These are phyloP conservation scores for Pseudopyrenochaeta lycopersici DNA, from an alignment of 2,329 filamentous ascomycete species.

Conservation along the genomic window DNA sequence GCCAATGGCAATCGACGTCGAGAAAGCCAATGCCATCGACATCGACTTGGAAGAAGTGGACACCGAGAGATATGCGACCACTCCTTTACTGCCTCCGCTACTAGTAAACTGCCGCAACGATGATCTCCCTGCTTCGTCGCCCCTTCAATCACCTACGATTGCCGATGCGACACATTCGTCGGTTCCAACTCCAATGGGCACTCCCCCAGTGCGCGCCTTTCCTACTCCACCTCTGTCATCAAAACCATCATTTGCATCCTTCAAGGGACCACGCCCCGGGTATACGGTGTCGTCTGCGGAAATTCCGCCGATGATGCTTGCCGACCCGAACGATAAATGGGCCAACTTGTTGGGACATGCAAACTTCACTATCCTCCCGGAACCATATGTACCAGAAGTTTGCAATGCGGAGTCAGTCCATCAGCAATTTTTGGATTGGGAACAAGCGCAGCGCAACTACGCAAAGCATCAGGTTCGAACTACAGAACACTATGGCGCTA, in stretches of 20 bases:
- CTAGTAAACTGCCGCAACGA: constrained; percentile 67
- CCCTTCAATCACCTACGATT: constrained; percentile 85
- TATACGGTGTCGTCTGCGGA: constrained; percentile 60
- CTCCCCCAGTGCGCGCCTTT: constrained; percentile 56
- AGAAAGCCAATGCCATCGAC: constrained; percentile 58
- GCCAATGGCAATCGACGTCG: constrained; percentile 46
- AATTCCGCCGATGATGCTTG: constrained; percentile 70
- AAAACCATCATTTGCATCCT: constrained; percentile 79
- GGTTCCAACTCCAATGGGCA: constrained; percentile 58
- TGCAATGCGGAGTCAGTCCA: constrained; percentile 69
- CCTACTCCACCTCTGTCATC: constrained; percentile 79
- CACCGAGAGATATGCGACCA: constrained; percentile 74
- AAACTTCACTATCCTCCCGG: constrained; percentile 87
- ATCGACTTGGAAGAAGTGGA: constrained; percentile 58
- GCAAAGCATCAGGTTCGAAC: constrained; percentile 88
- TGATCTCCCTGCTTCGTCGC: constrained; percentile 73
- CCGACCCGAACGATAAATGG: constrained; percentile 83
- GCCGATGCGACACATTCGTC: constrained; percentile 63
- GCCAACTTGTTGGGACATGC: constrained; percentile 86
- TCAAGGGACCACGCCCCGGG: constrained; percentile 60
- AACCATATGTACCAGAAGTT: constrained; percentile 75
- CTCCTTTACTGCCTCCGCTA: constrained; percentile 84
- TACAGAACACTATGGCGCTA: constrained; percentile 88
- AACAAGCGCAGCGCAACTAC: constrained; percentile 83
- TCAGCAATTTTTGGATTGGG: constrained; percentile 80